Conservation (phyloP, 352 stramenopile genomes). For the Phytophthora macrochlamydospora region DNA sequence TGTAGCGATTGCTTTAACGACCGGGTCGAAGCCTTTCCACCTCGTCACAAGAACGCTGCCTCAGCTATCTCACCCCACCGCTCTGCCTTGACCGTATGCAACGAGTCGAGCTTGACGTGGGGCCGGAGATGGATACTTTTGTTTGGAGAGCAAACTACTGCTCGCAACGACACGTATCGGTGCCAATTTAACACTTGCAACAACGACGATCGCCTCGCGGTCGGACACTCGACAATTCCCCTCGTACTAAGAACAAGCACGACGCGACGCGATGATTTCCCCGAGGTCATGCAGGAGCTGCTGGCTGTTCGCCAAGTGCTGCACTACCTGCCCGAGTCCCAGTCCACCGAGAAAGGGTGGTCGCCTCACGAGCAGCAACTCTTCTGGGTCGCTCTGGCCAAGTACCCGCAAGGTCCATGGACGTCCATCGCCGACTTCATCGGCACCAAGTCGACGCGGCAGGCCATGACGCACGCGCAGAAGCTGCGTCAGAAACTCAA, state of each 20-base stretch:
- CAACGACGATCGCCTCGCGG: slow-evolving; percentile 3
- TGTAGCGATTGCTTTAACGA: too few relatives aligned
- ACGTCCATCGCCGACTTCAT: slow-evolving; percentile 56
- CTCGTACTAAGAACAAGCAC: slow-evolving; percentile 1
- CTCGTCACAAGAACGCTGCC: too few relatives aligned
- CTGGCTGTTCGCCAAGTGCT: slow-evolving; percentile 39
- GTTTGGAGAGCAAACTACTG: slow-evolving; percentile 4
- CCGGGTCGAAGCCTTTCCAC: too few relatives aligned
- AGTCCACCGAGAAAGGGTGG: slow-evolving; percentile 35
- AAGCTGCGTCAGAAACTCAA: slow-evolving; percentile 62
- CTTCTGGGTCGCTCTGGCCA: slow-evolving; percentile 43
- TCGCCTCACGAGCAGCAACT: slow-evolving; percentile 34
- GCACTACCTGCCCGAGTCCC: slow-evolving; percentile 43
- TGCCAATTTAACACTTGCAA: not conserved
- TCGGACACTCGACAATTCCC: slow-evolving; percentile 27
- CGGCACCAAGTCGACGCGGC: slow-evolving; percentile 55
- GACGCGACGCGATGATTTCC: slow-evolving; percentile 32
- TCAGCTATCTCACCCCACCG: not conserved
- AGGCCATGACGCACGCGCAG: slow-evolving; percentile 65
- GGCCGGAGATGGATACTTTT: slow-evolving; percentile 18
- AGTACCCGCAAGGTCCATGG: slow-evolving; percentile 55
- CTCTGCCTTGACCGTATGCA: slow-evolving; percentile 1
- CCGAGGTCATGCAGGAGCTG: slow-evolving; percentile 44
- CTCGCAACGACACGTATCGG: slow-evolving; percentile 7
- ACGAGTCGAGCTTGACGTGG: slow-evolving; percentile 2